These are phyloP conservation scores for Neophaeococcomyces aloes DNA, from an alignment of 2,329 filamentous ascomycete species.

Conservation along the genomic window DNA sequence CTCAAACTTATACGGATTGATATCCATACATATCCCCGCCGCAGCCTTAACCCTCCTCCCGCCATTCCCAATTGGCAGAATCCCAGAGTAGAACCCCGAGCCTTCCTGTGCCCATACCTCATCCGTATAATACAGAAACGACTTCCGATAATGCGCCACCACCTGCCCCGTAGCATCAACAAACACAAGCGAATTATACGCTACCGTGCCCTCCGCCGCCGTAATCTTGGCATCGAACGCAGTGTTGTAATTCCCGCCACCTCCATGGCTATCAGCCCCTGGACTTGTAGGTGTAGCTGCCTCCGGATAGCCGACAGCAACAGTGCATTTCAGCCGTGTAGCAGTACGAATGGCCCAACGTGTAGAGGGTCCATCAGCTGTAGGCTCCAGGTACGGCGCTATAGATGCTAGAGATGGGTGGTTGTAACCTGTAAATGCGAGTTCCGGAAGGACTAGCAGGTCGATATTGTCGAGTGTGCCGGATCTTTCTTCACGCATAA, in stretches of 20 bases:
- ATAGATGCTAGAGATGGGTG: conserved; percentile 49
- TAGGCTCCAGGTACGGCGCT: conserved; percentile 49
- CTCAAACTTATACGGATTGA: conserved; percentile 54
- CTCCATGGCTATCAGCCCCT: neutral
- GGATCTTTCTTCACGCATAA: conserved; percentile 27
- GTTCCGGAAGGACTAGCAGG: conserved; percentile 51
- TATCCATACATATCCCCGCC: conserved; percentile 44
- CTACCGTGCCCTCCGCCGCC: conserved; percentile 13
- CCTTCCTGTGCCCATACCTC: conserved; percentile 53
- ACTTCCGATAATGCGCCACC: conserved; percentile 52
- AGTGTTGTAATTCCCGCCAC: conserved; percentile 19
- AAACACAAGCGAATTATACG: conserved; percentile 51
- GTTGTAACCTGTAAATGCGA: conserved; percentile 56
- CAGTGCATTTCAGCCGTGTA: conserved; percentile 44
- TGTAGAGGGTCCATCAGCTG: conserved; percentile 43
- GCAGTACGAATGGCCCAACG: conserved; percentile 49
- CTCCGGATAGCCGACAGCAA: conserved; percentile 57
- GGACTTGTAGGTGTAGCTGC: conserved; percentile 20
- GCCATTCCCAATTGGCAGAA: conserved; percentile 22
- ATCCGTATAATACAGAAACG: conserved; percentile 57
- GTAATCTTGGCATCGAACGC: conserved; percentile 16
- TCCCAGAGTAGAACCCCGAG: conserved; percentile 23
- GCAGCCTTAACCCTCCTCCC: conserved; percentile 30
- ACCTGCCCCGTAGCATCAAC: conserved; percentile 45
- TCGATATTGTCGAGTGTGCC: conserved; percentile 33